Base-by-base conservation (phyloP, 2,329 filamentous ascomycete species). In the Aureobasidium sp. region DNA sequence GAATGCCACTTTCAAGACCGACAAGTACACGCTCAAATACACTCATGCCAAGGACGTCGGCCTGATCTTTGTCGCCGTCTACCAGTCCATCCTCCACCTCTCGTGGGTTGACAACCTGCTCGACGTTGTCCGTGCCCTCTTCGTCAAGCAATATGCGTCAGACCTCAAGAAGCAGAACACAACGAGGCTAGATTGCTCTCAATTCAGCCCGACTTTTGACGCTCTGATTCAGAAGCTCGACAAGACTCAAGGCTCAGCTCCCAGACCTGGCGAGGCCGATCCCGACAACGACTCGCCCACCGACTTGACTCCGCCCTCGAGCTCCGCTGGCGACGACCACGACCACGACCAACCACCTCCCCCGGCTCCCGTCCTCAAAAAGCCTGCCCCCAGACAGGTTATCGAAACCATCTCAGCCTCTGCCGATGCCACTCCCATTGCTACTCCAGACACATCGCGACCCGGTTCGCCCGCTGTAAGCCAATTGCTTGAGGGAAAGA, bases 101-200 rank as follows among this genome's bases (percentile, higher is more conserved):
- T 90, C 88, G 11, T 98, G 94, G 93, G 88, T 97, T 59, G 93
- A 98, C 70, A 90, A 93, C 68, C 84, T 98, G 42, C 83, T 98
- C 60, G 91, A 96, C 65, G 95, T 97, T 64, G 89, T 97, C 63
- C 88, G 85, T 67, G 90, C 87, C 8, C 84, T 98, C 29, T 98
- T 97, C 66, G 79, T 93, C 60, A 87, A 90, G 59, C 78, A 96
- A 24, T 98, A 97, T 68, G 87, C 84, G 60, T 85, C 93, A 55
- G 86, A 95, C 68, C 74, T 98, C 53, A 90, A 83, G 67, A 87
- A 87, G 61, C 81, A 86, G 22, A 81, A 91, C 66, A 58, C 55
- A 14, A 89, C 86, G 51, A 76, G 87, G 19, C 77, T 93, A 54
- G 81, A 90, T 66, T 95, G 90, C 71, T 68, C 76, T 49, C 79